Percentiles rank a stretch among this genome's conserved stretches.
These are phyloP conservation scores for Ephemerocybe angulata DNA, from an alignment of 768 basidiomycete genomes.

Conservation along the genomic window DNA sequence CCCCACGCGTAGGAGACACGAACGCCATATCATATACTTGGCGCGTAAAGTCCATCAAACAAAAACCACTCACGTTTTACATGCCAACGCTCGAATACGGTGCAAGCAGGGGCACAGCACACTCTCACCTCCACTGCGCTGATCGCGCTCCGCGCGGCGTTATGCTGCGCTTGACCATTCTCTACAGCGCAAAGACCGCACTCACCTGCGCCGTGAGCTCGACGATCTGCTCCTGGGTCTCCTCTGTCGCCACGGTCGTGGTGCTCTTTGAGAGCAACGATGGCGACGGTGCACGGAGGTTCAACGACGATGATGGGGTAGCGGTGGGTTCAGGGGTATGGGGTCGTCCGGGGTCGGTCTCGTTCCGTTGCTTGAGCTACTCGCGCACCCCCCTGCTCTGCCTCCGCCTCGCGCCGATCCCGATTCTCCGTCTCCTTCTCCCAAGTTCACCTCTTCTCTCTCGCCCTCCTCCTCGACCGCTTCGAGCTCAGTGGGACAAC, in stretches of 20 bases:
- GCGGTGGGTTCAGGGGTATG: constrained; percentile 74
- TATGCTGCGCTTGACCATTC: too few relatives aligned
- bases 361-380: constrained; percentile 46
- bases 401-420: constrained; percentile 24
- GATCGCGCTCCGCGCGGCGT: too few relatives aligned
- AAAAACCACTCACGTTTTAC: too few relatives aligned
- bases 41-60: too few relatives aligned
- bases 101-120: too few relatives aligned
- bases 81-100: too few relatives aligned
- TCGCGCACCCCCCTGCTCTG: constrained; percentile 42
- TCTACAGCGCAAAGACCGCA: constrained; percentile 69
- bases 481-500: constrained; percentile 63
- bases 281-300: constrained; percentile 19
- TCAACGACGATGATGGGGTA: not conserved
- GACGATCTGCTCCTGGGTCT: constrained; percentile 55
- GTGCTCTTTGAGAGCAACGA: constrained; percentile 21
- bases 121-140: too few relatives aligned
- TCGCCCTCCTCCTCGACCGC: constrained; percentile 71
- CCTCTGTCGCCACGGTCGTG: constrained; percentile 12
- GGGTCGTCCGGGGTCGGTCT: constrained; percentile 53
- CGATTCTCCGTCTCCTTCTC: not conserved
- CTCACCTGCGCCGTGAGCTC: constrained; percentile 75
- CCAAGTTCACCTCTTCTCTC: not conserved
- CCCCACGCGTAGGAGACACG: too few relatives aligned
- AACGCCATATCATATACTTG: too few relatives aligned